These are phyloP conservation scores for Nicotiana benthamiana DNA, from an alignment of 257 asterid genomes.

Conservation along the genomic window DNA sequence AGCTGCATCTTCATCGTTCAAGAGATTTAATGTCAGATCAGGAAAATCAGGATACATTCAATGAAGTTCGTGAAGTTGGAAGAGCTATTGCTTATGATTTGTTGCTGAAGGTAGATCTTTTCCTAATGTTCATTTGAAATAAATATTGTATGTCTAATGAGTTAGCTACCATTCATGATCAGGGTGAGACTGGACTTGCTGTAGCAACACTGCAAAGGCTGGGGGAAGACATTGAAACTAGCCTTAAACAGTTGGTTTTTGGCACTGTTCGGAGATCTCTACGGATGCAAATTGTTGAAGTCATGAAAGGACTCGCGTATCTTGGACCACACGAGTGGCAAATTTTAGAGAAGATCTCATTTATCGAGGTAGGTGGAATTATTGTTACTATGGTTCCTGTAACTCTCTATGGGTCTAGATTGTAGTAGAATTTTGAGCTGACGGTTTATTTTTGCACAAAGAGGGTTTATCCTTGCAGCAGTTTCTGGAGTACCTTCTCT, in stretches of 20 bases:
- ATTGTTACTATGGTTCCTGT: conserved; percentile 18
- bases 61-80: conserved; percentile 81
- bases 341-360: conserved; percentile 67
- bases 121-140: conserved; percentile 9
- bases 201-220: conserved; percentile 85
- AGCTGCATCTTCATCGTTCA: conserved; percentile 73
- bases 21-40: conserved; percentile 44
- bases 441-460: conserved; percentile 40
- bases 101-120: conserved; percentile 66
- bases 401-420: conserved; percentile 12
- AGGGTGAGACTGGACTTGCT: conserved; percentile 94
- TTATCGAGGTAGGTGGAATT: conserved; percentile 66
- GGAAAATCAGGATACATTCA: conserved; percentile 68
- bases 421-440: conserved; percentile 35
- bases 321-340: conserved; percentile 73
- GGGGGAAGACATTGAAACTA: conserved; percentile 83
- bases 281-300: conserved; percentile 69
- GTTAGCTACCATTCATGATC: conserved; percentile 19
- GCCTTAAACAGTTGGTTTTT: conserved; percentile 71
- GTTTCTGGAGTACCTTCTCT: conserved; percentile 59
- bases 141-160: conserved; percentile 16
- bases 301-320: conserved; percentile 57
- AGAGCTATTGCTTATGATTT: conserved; percentile 82
- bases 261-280: conserved; percentile 91
- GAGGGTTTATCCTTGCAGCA: conserved; percentile 97